phyloP scores from a whole-genome alignment of 805 yeast genomes.

The Cyberlindnera galapagoensis region DNA sequence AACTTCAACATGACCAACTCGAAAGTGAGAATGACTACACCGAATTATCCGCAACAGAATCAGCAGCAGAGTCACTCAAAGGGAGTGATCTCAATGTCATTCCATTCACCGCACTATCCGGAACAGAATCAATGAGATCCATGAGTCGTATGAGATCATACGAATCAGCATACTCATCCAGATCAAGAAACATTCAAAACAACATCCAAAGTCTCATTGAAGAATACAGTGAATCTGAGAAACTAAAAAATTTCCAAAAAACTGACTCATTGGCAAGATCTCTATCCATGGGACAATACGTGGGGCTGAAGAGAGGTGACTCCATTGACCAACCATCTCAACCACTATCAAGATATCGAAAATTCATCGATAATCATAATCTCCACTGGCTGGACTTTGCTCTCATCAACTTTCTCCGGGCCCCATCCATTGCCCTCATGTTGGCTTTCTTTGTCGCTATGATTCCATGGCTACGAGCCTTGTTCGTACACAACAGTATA shows the following conservation, averaged over 20 bases:
- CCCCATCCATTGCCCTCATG: slow-evolving; percentile 68
- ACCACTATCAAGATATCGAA: slow-evolving; percentile 7
- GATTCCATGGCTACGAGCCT: slow-evolving; percentile 81
- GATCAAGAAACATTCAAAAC: slow-evolving; percentile 12
- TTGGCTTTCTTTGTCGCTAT: slow-evolving; percentile 60
- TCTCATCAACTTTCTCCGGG: slow-evolving; percentile 51
- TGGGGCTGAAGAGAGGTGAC: slow-evolving; percentile 12
- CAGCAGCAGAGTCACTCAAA: too few relatives aligned
- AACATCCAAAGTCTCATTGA: slow-evolving; percentile 15
- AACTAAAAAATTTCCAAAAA: slow-evolving; percentile 8
- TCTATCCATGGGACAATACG: slow-evolving; percentile 16
- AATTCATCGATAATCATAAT: slow-evolving; percentile 22
- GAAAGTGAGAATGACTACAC: too few relatives aligned
- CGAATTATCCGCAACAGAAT: too few relatives aligned
- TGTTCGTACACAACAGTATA: slow-evolving; percentile 47
- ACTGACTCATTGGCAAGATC: slow-evolving; percentile 14
- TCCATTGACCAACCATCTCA: background rate
- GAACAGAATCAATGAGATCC: too few relatives aligned
- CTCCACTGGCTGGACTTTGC: slow-evolving; percentile 31
- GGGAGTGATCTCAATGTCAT: too few relatives aligned
- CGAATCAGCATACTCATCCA: slow-evolving; percentile 17
- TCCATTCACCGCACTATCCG: too few relatives aligned
- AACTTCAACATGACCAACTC: too few relatives aligned
- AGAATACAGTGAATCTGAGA: slow-evolving; percentile 22
- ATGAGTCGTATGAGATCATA: slow-evolving; percentile 2